A percentile compares a stretch with the other conserved stretches of the same genome.
Evolutionary conservation across 179 eudicot genomes (phyloP).

Genomic region (Drosera spatulata): DNA sequence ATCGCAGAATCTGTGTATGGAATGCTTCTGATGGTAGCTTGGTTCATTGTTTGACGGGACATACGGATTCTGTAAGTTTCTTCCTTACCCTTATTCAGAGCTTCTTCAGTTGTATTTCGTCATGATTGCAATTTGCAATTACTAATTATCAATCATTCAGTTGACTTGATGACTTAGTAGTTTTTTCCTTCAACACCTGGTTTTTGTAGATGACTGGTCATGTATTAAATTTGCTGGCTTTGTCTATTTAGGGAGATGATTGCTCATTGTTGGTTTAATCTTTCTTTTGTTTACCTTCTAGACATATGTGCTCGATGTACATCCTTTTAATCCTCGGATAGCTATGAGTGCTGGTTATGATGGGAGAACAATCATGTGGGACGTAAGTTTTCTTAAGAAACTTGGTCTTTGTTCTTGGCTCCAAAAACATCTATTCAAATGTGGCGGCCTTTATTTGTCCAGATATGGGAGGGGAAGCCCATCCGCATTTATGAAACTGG

Average conservation of each 20-base stretch:
- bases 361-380: slow-evolving; percentile 98
- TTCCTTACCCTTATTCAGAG: neutral
- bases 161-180: too few species aligned
- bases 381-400: slow-evolving; percentile 49
- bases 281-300: slow-evolving; percentile 11
- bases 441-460: neutral
- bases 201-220: too few species aligned
- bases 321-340: slow-evolving; percentile 91
- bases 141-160: too few species aligned
- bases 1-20: slow-evolving; percentile 99
- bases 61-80: slow-evolving; percentile 87
- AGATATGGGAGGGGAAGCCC: slow-evolving; percentile 99
- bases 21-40: slow-evolving; percentile 98
- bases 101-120: too few species aligned
- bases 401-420: neutral
- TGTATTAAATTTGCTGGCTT: too few species aligned
- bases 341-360: slow-evolving; percentile 99
- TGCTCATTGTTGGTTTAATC: neutral
- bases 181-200: too few species aligned
- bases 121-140: too few species aligned
- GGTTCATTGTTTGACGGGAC: slow-evolving; percentile 98
- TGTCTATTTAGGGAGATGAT: too few species aligned
- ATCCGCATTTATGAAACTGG: slow-evolving; percentile 80
- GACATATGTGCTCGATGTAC: slow-evolving; percentile 99
- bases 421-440: neutral